phyloP scores from a whole-genome alignment of 163 green algal genomes.

The Chloroidium sp. region DNA sequence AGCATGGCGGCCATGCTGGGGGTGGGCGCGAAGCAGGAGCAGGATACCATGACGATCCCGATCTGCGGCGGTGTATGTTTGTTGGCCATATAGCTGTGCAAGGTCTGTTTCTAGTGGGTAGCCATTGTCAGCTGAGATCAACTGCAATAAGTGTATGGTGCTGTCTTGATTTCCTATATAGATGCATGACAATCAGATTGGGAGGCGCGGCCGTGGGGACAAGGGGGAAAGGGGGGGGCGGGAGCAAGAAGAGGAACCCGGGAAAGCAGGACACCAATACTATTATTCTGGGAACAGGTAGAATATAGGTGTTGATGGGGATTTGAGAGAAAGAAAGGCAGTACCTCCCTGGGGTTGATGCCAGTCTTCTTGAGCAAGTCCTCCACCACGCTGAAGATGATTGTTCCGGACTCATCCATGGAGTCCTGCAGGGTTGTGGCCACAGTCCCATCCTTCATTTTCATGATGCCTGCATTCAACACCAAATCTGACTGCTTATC shows the following conservation, averaged over 20 bases:
- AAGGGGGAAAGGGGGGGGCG: background rate
- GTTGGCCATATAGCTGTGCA: too few species aligned
- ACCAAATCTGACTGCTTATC: too few species aligned
- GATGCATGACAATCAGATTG: too few species aligned
- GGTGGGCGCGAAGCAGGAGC: constrained; percentile 3
- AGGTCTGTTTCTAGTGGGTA: background rate
- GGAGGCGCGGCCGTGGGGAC: too few species aligned
- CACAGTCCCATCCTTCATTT: constrained; percentile 7
- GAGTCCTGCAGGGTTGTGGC: constrained; percentile 37
- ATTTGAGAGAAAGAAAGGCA: background rate
- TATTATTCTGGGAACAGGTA: background rate
- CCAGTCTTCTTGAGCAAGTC: constrained; percentile 48
- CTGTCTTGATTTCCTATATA: too few species aligned
- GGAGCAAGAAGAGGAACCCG: background rate
- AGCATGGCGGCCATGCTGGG: constrained; percentile 6
- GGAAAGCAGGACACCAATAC: background rate
- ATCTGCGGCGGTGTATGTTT: background rate
- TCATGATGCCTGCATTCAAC: constrained; percentile 2
- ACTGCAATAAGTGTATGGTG: background rate
- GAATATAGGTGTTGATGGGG: background rate
- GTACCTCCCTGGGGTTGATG: background rate
- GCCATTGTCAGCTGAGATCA: background rate
- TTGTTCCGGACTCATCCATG: constrained; percentile 70
- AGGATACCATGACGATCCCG: constrained; percentile 4
- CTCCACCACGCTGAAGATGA: constrained; percentile 67